Evolutionary conservation across 495 filamentous ascomycete genomes (phyloP).

Genomic region (Daldinia bambusicola): DNA sequence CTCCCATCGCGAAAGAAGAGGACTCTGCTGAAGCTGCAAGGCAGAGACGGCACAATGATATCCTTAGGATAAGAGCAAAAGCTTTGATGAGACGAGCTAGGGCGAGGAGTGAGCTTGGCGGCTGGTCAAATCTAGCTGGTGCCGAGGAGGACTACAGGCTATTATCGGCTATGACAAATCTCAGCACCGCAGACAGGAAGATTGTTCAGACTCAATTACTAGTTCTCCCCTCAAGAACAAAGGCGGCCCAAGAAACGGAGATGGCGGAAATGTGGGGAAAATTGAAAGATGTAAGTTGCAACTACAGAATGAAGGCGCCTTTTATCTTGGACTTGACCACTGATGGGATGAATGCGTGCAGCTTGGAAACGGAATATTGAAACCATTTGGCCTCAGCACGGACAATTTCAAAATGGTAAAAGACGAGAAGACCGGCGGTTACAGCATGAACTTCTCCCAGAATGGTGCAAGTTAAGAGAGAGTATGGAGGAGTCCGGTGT

Average conservation of each 20-base stretch:
- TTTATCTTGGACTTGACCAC: conserved; percentile 1
- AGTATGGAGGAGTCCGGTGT: not conserved
- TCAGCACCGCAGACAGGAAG: conserved; percentile 71
- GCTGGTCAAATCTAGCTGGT: conserved; percentile 84
- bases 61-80: conserved; percentile 83
- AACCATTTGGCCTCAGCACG: conserved; percentile 91
- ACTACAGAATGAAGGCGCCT: not conserved
- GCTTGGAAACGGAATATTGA: conserved; percentile 90
- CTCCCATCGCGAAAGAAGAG: conserved; percentile 55
- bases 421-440: conserved; percentile 88
- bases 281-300: conserved; percentile 76
- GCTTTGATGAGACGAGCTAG: conserved; percentile 85
- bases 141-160: conserved; percentile 80
- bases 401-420: conserved; percentile 94
- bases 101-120: conserved; percentile 73
- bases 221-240: conserved; percentile 71
- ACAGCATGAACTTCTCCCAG: conserved; percentile 85
- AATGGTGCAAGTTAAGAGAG: conserved; percentile 29
- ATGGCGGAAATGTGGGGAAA: conserved; percentile 97
- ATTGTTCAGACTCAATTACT: conserved; percentile 72
- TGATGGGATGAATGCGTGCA: conserved; percentile 44
- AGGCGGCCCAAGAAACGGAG: conserved; percentile 82
- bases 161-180: conserved; percentile 63
- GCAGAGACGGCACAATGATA: conserved; percentile 63
- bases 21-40: conserved; percentile 44